These are phyloP conservation scores for Carex scoparia DNA, from an alignment of 176 grass and related monocot species.

Conservation along the genomic window DNA sequence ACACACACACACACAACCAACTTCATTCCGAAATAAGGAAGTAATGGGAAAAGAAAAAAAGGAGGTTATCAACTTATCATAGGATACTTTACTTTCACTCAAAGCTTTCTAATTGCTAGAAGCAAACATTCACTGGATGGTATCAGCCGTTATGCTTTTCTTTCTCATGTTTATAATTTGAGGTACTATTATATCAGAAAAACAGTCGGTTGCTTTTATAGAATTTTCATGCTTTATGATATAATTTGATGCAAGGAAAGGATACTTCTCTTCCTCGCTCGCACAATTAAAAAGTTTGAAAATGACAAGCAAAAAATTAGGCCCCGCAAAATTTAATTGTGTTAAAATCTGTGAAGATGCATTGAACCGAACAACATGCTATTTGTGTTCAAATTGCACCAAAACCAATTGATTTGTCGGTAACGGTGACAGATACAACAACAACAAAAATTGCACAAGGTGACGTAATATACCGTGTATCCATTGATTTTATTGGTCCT, in stretches of 20 bases:
- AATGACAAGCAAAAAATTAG: neutral
- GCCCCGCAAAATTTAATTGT: neutral
- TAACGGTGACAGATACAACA: neutral
- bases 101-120: neutral
- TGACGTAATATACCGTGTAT: too few species aligned
- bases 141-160: conserved; percentile 6
- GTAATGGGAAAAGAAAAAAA: neutral
- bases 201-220: neutral
- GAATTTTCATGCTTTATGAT: neutral
- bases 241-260: neutral
- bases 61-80: neutral
- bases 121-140: neutral
- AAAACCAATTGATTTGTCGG: neutral
- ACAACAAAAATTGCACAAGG: neutral
- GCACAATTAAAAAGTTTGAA: neutral
- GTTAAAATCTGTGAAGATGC: neutral
- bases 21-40: neutral
- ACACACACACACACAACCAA: too few species aligned
- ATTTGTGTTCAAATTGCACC: neutral
- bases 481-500: too few species aligned
- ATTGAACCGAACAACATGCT: neutral
- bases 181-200: neutral
- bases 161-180: conserved; percentile 1
- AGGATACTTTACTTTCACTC: conserved; percentile 14
- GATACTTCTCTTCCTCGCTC: neutral